Base-by-base conservation (phyloP, 1,139 yeast genomes). In the Geotrichum bryndzae region DNA sequence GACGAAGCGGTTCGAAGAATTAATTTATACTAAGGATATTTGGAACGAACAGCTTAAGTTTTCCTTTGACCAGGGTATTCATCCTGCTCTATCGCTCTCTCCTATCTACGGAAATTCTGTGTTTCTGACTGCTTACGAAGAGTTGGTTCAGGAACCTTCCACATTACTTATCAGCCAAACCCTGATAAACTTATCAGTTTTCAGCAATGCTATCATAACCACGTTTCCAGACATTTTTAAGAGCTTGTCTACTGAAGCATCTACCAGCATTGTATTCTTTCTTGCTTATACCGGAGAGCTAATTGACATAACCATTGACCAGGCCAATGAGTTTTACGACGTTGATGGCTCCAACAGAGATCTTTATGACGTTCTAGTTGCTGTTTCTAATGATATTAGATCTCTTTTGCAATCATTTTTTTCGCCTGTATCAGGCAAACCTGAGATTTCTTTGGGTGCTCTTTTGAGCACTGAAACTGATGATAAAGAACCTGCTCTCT, bases 101-200 rank as follows among this genome's bases (percentile, higher is more conserved):
- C 60, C 62, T 22, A 48, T n/a, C 7, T 60, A 25, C 31, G 62
- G 62, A 18, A 60, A 56, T 29, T 48, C 62, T 22, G n/a, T 60
- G n/a, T 60, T 29, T 29, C 48, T 60, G 53, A 60, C 59, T 11
- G 15, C 25, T 3, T 46, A 33, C 38, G 57, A 56, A 15, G 50
- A 53, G 25, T 11, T 52, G 23, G 53, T 56, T 22, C 27, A 54
- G 22, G 51, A 56, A 22, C n/a, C 59, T 10, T 6, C 45, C 6
- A 18, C 13, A n/a, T 22, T 53, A 8, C 33, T 56, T 11, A 53
- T 45, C 3, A 53, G 56, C 27, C 53, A 51, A 13, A 33, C 54
- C 31, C 38, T 61, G 46, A 41, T 61, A 15, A 61, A 61, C 31
- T 51, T 54, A 31, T 54, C 59, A 25, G 60, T 58, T 15, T 61